Base-by-base conservation (phyloP, 192 early-diverging fungal genomes). In the Backusella parvicylindrica region DNA sequence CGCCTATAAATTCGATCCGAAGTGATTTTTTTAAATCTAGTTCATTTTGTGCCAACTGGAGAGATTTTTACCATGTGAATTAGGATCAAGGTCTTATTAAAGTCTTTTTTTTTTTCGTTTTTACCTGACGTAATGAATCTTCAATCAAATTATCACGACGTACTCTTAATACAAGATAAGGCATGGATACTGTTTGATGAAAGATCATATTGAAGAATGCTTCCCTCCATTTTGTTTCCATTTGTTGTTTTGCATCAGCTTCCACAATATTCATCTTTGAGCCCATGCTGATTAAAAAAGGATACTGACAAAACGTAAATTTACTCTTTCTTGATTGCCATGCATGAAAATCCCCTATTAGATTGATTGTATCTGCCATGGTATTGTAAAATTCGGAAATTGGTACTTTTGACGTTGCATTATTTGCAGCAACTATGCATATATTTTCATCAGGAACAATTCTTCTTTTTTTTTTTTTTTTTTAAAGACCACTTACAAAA, bases 21-120 rank as follows among this genome's bases (percentile, higher is more conserved):
- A 98, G 82, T 16, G 94, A 92, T 81, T 98, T 98, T 71, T 96
- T 97, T 64, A 98, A 72, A 67, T 97, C 96, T 71, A 91, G 88
- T 71, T 91, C 86, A 63, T 89, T 89, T 26, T 85, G 85, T 0
- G 91, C 88, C 64, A 98, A 77, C 89, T 87, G n/a, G n/a, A n/a
- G n/a, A 78, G 9, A n/a, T n/a, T 6, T 30, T 18, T 32, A 66
- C 7, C 9, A 15, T 60, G 2, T 36, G 26, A 72, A n/a, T n/a
- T n/a, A n/a, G n/a, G n/a, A n/a, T n/a, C n/a, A n/a, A n/a, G n/a
- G n/a, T 28, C 1, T 68, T 28, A 32, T 40, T 47, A 68, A 23
- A 13, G 3, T 56, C 3, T 49, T 1, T 26, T 6, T 38, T 16
- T n/a, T 32, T 71, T 21, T 15, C 16, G 26, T 50, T 13, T 49